These are phyloP conservation scores for Pezicula radicicola DNA, from an alignment of 2,329 filamentous ascomycete species.

Conservation along the genomic window DNA sequence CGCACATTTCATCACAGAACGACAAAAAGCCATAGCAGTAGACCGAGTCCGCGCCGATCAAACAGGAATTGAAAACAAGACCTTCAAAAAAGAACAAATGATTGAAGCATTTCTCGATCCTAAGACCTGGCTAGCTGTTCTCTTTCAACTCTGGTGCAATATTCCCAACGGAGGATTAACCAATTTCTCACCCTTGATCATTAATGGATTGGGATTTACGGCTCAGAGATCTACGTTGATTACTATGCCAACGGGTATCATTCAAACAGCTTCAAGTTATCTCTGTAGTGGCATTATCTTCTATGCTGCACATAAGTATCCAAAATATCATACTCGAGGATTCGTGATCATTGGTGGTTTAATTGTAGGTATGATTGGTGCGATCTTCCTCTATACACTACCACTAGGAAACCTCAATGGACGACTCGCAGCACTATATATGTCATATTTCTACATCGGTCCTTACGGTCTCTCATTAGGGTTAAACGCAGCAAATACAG, in stretches of 20 bases:
- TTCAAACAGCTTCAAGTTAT: constrained; percentile 14
- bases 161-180: constrained; percentile 23
- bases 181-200: constrained; percentile 26
- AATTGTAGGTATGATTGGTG: constrained; percentile 30
- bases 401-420: constrained; percentile 27
- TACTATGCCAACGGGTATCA: constrained; percentile 61
- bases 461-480: constrained; percentile 21
- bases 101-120: constrained; percentile 42
- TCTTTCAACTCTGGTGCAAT: constrained; percentile 29
- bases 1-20: constrained; percentile 35
- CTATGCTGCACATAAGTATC: constrained; percentile 8
- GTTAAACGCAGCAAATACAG: constrained; percentile 43
- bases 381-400: constrained; percentile 29
- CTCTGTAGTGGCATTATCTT: constrained; percentile 14
- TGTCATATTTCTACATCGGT: constrained; percentile 31
- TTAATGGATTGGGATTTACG: constrained; percentile 32
- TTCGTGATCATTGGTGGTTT: constrained; percentile 27
- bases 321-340: constrained; percentile 14
- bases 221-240: constrained; percentile 30
- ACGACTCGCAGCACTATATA: constrained; percentile 29
- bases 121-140: constrained; percentile 30
- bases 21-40: constrained; percentile 40
- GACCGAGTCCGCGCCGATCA: constrained; percentile 52
- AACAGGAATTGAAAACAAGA: constrained; percentile 49
- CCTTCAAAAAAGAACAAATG: constrained; percentile 47